Evolutionary conservation across 306 rosid species (phyloP), one percentile per base, ranked within the genome.

Genomic region (Myrica gale): DNA sequence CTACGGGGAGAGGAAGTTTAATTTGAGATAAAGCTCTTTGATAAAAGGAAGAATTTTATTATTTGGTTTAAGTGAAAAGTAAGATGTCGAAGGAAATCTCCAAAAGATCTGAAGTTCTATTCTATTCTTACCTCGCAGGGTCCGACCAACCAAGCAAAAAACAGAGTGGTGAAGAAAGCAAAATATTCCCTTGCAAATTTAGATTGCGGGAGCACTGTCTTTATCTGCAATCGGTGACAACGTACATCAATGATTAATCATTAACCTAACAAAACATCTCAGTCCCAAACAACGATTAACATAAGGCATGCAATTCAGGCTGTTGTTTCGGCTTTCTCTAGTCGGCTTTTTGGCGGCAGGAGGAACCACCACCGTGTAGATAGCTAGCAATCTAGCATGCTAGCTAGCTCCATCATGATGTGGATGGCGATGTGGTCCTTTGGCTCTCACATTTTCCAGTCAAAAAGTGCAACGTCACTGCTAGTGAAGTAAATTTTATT

Each of bases 141-240:
- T 15, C 99, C 99, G 2, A 96, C 87, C 54, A 96, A 77, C 99
- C 99, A 96, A 73, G 90, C 89, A 80, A 92, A 96, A 82, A 90
- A 92, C 73, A 88, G 48, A 75, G 93, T 86, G 75, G 96, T 89
- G 83, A 90, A 88, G 81, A 53, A 51, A 8, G 98, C 98, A 81
- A 89, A 92, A 78, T 39, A 76, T 79, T 96, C 91, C 83, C 98
- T 86, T 45, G 94, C 65, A 12, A 92, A 72, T 87, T 87, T 85
- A n/a, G 91, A 82, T 63, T 86, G 89, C n/a, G 96, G 97, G 11
- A 88, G 52, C 82, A 82, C 6, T 79, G 79, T 73, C 86, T 77
- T 85, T 69, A 91, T 88, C 99, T 92, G 92, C 80, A 76, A 73
- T 81, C 73, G 54, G 37, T 46, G 75, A 71, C 50, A 58, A 6